Base-by-base conservation (phyloP, 2,329 filamentous ascomycete genomes). In the Fusarium transvaalense region DNA sequence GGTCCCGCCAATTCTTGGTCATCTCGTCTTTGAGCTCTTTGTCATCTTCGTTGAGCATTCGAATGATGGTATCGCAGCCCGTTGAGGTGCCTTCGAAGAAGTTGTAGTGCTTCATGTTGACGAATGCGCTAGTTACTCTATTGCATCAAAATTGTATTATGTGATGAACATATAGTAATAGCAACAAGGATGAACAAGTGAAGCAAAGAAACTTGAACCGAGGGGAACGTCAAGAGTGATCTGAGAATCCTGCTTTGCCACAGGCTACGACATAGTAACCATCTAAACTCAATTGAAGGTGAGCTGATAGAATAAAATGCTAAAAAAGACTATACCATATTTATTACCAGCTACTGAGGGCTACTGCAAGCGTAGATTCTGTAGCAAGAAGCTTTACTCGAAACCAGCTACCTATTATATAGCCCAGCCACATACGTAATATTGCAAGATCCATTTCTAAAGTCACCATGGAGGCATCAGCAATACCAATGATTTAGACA, bases 1-100 rank as follows among this genome's bases (percentile, higher is more conserved):
- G 59, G 39, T 62, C 39, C 4, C 59, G 35, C 59, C 59, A 62
- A 5, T 60, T 59, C 21, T 62, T 62, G 1, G 59, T 62, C 59
- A 60, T 25, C 35, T 60, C 56, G 42, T 62, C 55, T 31, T 60
- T 39, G 17, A 31, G 27, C 1, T 32, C 14, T 19, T 60, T 17
- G 7, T 62, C 47, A 5, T 54, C 34, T 32, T 62, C 59, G 15
- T 62, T 60, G 4, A 62, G 34, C 59, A 62, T 62, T n/a, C 23
- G 55, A 6, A 39, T 60, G 6, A 62, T 62, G 5, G 59, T 62
- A 37, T 62, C 59, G 13, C 42, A 37, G 2, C 39, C 39, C 10
- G 39, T 60, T 13, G 59, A 60, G 23, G 15, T 37, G 7, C 46
- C 46, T 8, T 41, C 55, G 5, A 60, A 60, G 25, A 54, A 42